These are phyloP conservation scores for Epichloe typhina DNA, from an alignment of 2,329 filamentous ascomycete genomes.

Conservation along the genomic window DNA sequence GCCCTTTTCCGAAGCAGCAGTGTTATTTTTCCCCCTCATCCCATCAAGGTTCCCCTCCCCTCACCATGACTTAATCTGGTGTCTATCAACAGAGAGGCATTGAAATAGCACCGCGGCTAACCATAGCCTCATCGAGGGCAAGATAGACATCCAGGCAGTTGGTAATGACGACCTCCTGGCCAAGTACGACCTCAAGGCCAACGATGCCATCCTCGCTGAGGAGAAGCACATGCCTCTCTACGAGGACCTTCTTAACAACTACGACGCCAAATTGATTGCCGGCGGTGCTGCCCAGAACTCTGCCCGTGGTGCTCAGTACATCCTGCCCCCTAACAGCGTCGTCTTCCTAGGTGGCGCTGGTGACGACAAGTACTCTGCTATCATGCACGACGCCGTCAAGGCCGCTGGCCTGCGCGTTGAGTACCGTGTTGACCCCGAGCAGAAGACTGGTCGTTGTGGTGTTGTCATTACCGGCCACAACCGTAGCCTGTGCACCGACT, in stretches of 20 bases:
- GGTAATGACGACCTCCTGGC: conserved; percentile 75
- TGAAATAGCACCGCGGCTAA: background rate
- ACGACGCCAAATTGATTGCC: conserved; percentile 85
- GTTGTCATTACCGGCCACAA: conserved; percentile 95
- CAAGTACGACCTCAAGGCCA: conserved; percentile 88
- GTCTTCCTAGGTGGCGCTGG: conserved; percentile 91
- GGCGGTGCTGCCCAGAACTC: conserved; percentile 97
- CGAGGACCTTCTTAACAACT: conserved; percentile 87
- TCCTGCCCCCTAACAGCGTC: conserved; percentile 80
- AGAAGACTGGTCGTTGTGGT: conserved; percentile 85
- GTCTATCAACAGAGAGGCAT: background rate
- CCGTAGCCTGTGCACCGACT: conserved; percentile 86
- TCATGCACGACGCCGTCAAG: conserved; percentile 73
- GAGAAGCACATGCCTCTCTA: conserved; percentile 81
- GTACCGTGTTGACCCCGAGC: conserved; percentile 78
- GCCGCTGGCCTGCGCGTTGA: conserved; percentile 83
- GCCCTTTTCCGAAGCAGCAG: background rate
- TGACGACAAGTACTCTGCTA: conserved; percentile 89
- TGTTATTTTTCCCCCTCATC: background rate
- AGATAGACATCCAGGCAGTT: conserved; percentile 72
- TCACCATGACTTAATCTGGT: background rate
- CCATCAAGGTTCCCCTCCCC: background rate
- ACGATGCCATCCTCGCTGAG: conserved; percentile 95
- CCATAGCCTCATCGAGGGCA: background rate
- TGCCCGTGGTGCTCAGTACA: conserved; percentile 90